Evolutionary conservation across 225 moss, liverwort and hornwort genomes (phyloP).

Genomic region (Asterella californica): DNA sequence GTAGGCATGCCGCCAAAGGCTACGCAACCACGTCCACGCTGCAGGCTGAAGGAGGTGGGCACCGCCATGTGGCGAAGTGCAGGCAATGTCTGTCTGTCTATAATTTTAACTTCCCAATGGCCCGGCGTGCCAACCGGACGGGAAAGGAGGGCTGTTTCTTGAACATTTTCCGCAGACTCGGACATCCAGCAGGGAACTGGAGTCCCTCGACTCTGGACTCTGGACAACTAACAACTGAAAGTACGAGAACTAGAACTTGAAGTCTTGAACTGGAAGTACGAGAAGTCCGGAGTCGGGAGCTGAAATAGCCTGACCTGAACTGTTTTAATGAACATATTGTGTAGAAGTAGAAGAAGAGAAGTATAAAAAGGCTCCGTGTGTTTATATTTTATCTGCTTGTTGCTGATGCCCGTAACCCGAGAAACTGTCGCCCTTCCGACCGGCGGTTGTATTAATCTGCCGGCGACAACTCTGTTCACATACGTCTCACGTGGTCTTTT

Average conservation of each 20-base stretch:
- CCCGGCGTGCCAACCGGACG: neutral
- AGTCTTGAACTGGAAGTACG: neutral
- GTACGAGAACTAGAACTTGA: too few relatives aligned
- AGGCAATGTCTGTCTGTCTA: neutral
- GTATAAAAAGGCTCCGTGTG: too few relatives aligned
- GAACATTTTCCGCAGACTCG: too few relatives aligned
- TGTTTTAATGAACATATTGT: neutral
- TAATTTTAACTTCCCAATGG: neutral
- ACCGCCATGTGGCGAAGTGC: neutral
- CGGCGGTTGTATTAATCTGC: conserved; percentile 8
- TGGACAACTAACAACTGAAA: too few relatives aligned
- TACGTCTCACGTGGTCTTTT: conserved; percentile 4
- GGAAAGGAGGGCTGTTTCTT: neutral
- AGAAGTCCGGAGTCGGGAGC: too few relatives aligned
- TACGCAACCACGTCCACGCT: neutral
- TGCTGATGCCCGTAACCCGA: neutral
- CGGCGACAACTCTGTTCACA: conserved; percentile 10
- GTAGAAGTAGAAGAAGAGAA: conserved; percentile 2
- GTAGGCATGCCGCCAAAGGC: neutral
- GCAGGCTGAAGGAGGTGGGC: neutral
- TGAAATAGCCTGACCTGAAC: too few relatives aligned
- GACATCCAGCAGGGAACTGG: too few relatives aligned
- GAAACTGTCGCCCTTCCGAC: conserved; percentile 2
- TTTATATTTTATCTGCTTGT: neutral
- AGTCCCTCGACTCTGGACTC: too few relatives aligned